A percentile compares a stretch with the other conserved stretches of the same genome.
Conservation (phyloP, 495 filamentous ascomycete species). For the Elaphomyces granulatus region DNA sequence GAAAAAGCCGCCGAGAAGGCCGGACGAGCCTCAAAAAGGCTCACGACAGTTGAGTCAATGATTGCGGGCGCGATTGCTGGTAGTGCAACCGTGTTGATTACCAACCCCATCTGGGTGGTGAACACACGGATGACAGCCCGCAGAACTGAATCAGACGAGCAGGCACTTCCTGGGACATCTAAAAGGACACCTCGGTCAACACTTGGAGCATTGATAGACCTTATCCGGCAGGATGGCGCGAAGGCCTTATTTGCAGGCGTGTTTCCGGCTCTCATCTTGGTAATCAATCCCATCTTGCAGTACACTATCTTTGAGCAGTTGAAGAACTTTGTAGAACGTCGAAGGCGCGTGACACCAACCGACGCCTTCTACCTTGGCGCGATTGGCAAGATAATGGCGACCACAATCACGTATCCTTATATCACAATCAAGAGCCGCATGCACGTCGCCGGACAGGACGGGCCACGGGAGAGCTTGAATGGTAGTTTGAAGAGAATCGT, state of each 20-base stretch:
- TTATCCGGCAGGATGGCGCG: constrained; percentile 69
- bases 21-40: constrained; percentile 64
- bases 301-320: constrained; percentile 98
- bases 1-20: constrained; percentile 62
- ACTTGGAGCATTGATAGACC: constrained; percentile 56
- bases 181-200: constrained; percentile 45
- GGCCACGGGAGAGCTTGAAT: constrained; percentile 55
- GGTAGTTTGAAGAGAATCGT: constrained; percentile 64
- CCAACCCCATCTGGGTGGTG: constrained; percentile 97
- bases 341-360: constrained; percentile 57
- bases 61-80: constrained; percentile 91
- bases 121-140: constrained; percentile 97
- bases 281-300: constrained; percentile 95
- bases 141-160: constrained; percentile 42
- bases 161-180: constrained; percentile 34
- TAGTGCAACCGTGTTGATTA: constrained; percentile 82
- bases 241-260: constrained; percentile 82
- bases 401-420: constrained; percentile 90
- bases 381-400: constrained; percentile 86
- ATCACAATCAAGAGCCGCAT: constrained; percentile 95
- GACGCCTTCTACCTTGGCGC: constrained; percentile 87
- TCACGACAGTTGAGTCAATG: constrained; percentile 84
- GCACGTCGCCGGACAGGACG: constrained; percentile 69
- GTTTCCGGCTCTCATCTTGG: constrained; percentile 78
- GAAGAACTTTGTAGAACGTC: constrained; percentile 60